Evolutionary conservation across 192 early-diverging fungal species (phyloP).

Genomic region (Lobosporangium transversale): DNA sequence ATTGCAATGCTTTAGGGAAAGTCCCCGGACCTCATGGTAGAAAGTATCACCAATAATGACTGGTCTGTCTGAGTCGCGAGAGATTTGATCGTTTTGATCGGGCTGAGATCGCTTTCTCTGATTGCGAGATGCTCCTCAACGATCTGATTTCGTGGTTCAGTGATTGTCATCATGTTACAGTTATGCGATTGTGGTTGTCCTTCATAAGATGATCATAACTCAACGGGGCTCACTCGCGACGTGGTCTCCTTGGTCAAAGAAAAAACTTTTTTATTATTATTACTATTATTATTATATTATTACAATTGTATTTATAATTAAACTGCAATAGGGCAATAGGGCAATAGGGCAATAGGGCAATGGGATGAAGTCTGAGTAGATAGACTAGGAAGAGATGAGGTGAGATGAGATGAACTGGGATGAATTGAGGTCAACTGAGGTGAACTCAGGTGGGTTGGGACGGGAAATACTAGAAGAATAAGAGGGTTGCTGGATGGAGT

Average conservation of each 20-base stretch:
- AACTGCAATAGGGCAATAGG: too few species aligned
- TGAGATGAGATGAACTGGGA: too few species aligned
- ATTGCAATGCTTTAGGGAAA: constrained; percentile 56
- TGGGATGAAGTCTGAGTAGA: too few species aligned
- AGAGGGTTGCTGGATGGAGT: too few species aligned
- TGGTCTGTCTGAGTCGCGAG: constrained; percentile 33
- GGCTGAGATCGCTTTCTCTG: constrained; percentile 23
- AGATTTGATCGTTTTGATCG: constrained; percentile 32
- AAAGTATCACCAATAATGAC: constrained; percentile 51
- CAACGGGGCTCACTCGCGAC: constrained; percentile 54
- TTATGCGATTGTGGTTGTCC: constrained; percentile 53
- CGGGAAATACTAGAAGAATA: too few species aligned
- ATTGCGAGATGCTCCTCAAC: constrained; percentile 32
- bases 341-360: too few species aligned
- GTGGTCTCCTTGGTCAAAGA: constrained; percentile 28
- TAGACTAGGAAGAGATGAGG: too few species aligned
- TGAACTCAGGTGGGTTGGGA: too few species aligned
- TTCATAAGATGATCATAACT: constrained; percentile 40
- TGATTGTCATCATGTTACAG: constrained; percentile 51
- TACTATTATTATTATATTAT: too few species aligned
- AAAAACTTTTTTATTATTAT: constrained; percentile 10
- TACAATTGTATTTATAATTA: too few species aligned
- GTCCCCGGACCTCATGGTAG: constrained; percentile 53
- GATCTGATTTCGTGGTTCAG: constrained; percentile 48
- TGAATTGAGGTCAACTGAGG: too few species aligned